Evolutionary conservation across 2,329 filamentous ascomycete genomes (phyloP).

Genomic region (Fusarium sp.): DNA sequence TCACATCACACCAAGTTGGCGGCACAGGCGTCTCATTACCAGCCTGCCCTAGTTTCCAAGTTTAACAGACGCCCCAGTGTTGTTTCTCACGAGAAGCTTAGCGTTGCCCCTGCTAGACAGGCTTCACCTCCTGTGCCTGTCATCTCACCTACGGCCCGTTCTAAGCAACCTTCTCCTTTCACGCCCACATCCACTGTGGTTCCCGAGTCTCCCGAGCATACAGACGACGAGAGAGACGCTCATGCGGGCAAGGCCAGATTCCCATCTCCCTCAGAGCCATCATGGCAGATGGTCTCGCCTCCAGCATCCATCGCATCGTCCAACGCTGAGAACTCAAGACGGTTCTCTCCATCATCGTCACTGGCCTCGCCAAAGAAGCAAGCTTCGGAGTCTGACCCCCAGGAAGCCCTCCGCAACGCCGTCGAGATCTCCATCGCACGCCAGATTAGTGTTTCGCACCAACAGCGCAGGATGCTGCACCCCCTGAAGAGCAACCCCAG

Average conservation of each 20-base stretch:
- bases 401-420: constrained; percentile 64
- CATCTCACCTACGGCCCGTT: constrained; percentile 18
- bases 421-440: constrained; percentile 78
- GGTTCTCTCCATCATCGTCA: constrained; percentile 36
- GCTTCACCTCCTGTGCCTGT: constrained; percentile 31
- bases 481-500: constrained; percentile 62
- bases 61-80: constrained; percentile 47
- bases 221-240: constrained; percentile 48
- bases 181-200: constrained; percentile 49
- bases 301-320: constrained; percentile 54
- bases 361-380: constrained; percentile 47
- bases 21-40: constrained; percentile 12
- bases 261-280: constrained; percentile 59
- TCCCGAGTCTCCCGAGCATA: constrained; percentile 59
- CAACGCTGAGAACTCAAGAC: constrained; percentile 26
- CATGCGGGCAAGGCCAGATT: constrained; percentile 51
- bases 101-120: constrained; percentile 12
- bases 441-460: constrained; percentile 75
- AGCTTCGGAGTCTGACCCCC: constrained; percentile 37
- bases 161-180: constrained; percentile 42
- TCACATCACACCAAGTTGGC: constrained; percentile 17
- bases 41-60: constrained; percentile 45
- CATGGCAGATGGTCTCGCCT: constrained; percentile 65
- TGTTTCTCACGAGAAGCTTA: constrained; percentile 26
- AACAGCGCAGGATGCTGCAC: constrained; percentile 73